A percentile compares a stretch with the other conserved stretches of the same genome.
Conservation (phyloP, 2,329 filamentous ascomycete genomes). For the Claviceps cyperi region DNA sequence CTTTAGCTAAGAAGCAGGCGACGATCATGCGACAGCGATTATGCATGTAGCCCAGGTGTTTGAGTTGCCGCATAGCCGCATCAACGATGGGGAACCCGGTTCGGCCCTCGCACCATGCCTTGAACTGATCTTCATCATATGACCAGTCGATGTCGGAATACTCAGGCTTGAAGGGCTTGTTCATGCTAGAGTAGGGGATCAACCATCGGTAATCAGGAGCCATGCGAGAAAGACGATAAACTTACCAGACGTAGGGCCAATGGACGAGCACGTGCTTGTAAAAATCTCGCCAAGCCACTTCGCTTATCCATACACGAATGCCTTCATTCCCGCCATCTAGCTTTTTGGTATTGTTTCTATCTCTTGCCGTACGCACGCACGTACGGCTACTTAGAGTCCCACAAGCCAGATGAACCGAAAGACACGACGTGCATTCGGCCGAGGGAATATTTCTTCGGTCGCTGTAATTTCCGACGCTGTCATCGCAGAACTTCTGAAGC, state of each 20-base stretch:
- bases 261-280: slow-evolving; percentile 74
- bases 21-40: slow-evolving; percentile 77
- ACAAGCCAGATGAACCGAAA: slow-evolving; percentile 59
- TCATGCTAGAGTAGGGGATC: slow-evolving; percentile 26
- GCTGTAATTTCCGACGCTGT: slow-evolving; percentile 47
- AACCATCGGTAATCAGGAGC: neutral
- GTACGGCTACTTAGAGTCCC: slow-evolving; percentile 56
- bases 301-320: slow-evolving; percentile 61
- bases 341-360: slow-evolving; percentile 46
- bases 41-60: slow-evolving; percentile 60
- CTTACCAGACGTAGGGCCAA: slow-evolving; percentile 70
- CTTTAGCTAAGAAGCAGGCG: slow-evolving; percentile 67
- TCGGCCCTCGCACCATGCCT: slow-evolving; percentile 56
- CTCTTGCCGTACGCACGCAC: slow-evolving; percentile 47
- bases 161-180: slow-evolving; percentile 60
- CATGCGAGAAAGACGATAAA: slow-evolving; percentile 1
- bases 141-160: slow-evolving; percentile 76
- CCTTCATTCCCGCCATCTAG: slow-evolving; percentile 53
- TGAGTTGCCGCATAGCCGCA: slow-evolving; percentile 70
- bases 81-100: slow-evolving; percentile 78
- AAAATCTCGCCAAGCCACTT: slow-evolving; percentile 78
- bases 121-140: slow-evolving; percentile 53
- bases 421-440: slow-evolving; percentile 45
- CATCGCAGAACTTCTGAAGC: slow-evolving; percentile 51
- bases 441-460: slow-evolving; percentile 52